These are phyloP conservation scores for Chalciporus chontae DNA, from an alignment of 768 basidiomycete genomes.

Conservation along the genomic window DNA sequence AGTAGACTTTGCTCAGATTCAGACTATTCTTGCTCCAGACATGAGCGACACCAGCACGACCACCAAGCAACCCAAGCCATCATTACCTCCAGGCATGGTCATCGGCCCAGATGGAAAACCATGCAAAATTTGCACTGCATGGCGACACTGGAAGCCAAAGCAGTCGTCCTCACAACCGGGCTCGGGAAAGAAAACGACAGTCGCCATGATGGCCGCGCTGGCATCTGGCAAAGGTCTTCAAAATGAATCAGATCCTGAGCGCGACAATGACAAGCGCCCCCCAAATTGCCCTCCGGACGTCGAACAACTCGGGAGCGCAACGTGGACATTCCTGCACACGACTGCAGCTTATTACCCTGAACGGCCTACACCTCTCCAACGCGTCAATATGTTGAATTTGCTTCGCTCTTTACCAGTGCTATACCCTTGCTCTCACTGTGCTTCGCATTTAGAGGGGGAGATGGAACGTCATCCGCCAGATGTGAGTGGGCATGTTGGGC, in stretches of 20 bases:
- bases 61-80: constrained; percentile 15
- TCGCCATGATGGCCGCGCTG: constrained; percentile 33
- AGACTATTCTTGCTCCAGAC: too few relatives aligned
- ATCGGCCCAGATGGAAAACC: constrained; percentile 95
- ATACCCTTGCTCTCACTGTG: constrained; percentile 89
- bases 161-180: constrained; percentile 19
- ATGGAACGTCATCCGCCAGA: constrained; percentile 69
- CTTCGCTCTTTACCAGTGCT: constrained; percentile 73
- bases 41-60: too few relatives aligned
- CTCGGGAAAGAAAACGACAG: constrained; percentile 27
- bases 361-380: constrained; percentile 69
- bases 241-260: constrained; percentile 25
- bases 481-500: constrained; percentile 60
- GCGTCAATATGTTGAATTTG: constrained; percentile 79
- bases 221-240: constrained; percentile 29
- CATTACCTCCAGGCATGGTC: constrained; percentile 79
- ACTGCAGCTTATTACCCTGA: constrained; percentile 95
- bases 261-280: constrained; percentile 36
- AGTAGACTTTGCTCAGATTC: too few relatives aligned
- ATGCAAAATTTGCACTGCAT: constrained; percentile 88
- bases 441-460: constrained; percentile 72
- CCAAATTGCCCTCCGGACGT: constrained; percentile 86
- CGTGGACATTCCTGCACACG: constrained; percentile 96
- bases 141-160: constrained; percentile 62
- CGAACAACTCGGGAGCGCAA: constrained; percentile 84